These are phyloP conservation scores for Euphorbia pulcherrima DNA, from an alignment of 345 rosid species.

Conservation along the genomic window DNA sequence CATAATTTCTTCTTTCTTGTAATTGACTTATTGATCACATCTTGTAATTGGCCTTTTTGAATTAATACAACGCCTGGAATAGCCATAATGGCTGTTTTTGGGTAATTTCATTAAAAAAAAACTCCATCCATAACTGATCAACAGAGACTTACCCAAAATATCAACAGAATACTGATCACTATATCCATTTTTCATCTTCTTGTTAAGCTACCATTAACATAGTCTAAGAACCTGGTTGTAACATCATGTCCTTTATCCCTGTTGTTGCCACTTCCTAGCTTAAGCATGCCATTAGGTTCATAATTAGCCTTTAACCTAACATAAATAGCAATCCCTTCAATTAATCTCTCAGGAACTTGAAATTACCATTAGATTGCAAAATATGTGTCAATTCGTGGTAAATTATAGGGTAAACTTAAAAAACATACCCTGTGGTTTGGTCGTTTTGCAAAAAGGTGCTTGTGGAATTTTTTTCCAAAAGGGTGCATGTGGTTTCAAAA, in stretches of 20 bases:
- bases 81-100: too few species aligned
- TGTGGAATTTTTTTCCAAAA: too few species aligned
- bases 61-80: too few species aligned
- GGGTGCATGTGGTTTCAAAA: too few species aligned
- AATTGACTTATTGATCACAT: too few species aligned
- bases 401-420: too few species aligned
- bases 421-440: too few species aligned
- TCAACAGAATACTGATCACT: slow-evolving; percentile 45
- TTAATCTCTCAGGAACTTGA: slow-evolving; percentile 38
- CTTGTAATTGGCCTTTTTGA: too few species aligned
- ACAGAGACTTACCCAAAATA: slow-evolving; percentile 54
- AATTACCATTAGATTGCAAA: slow-evolving; percentile 68
- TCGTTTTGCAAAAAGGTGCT: too few species aligned
- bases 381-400: slow-evolving; percentile 65
- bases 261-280: slow-evolving; percentile 47
- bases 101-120: too few species aligned
- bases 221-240: slow-evolving; percentile 61
- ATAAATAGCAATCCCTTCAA: slow-evolving; percentile 65
- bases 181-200: slow-evolving; percentile 55
- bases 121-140: slow-evolving; percentile 63
- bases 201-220: slow-evolving; percentile 49
- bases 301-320: slow-evolving; percentile 58
- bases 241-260: slow-evolving; percentile 79
- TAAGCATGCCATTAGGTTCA: slow-evolving; percentile 49
- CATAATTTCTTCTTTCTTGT: too few species aligned